Conservation (phyloP, 1,284 basidiomycete genomes). For the Takashimella koratensis region DNA sequence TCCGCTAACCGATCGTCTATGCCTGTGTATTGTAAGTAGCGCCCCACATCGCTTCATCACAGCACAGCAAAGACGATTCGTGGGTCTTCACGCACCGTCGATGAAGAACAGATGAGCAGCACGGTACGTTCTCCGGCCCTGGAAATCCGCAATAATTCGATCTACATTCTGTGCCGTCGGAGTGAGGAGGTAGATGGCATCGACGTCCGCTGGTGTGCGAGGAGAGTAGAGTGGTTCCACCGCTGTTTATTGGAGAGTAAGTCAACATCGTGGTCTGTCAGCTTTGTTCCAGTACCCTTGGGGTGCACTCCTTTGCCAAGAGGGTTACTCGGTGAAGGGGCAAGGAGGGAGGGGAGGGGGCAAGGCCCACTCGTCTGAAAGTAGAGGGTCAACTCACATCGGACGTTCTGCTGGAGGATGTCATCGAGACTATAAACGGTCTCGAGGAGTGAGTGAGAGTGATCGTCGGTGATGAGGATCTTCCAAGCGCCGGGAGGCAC, state of each 20-base stretch:
- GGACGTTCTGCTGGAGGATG: slow-evolving; percentile 89
- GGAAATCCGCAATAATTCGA: slow-evolving; percentile 81
- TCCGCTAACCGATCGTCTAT: slow-evolving; percentile 66
- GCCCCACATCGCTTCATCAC: too few species aligned
- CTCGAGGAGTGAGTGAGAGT: slow-evolving; percentile 78
- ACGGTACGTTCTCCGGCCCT: slow-evolving; percentile 67
- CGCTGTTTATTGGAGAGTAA: slow-evolving; percentile 30
- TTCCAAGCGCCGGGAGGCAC: slow-evolving; percentile 86
- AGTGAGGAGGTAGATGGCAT: slow-evolving; percentile 90
- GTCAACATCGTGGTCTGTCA: background rate
- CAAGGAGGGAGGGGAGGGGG: background rate
- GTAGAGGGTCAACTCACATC: slow-evolving; percentile 58
- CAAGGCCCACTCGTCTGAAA: background rate
- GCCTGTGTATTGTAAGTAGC: slow-evolving; percentile 20
- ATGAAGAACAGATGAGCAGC: slow-evolving; percentile 92
- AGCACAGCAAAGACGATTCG: background rate
- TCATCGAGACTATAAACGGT: slow-evolving; percentile 90
- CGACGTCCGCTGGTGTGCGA: slow-evolving; percentile 42
- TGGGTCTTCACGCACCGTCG: slow-evolving; percentile 64
- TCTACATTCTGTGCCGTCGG: slow-evolving; percentile 92
- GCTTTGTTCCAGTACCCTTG: too few species aligned
- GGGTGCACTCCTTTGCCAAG: too few species aligned
- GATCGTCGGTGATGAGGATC: slow-evolving; percentile 91
- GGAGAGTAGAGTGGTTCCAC: slow-evolving; percentile 52
- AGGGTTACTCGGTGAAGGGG: too few species aligned